Conservation (phyloP, 2,329 filamentous ascomycete genomes). For the Grosmannia serpens region DNA sequence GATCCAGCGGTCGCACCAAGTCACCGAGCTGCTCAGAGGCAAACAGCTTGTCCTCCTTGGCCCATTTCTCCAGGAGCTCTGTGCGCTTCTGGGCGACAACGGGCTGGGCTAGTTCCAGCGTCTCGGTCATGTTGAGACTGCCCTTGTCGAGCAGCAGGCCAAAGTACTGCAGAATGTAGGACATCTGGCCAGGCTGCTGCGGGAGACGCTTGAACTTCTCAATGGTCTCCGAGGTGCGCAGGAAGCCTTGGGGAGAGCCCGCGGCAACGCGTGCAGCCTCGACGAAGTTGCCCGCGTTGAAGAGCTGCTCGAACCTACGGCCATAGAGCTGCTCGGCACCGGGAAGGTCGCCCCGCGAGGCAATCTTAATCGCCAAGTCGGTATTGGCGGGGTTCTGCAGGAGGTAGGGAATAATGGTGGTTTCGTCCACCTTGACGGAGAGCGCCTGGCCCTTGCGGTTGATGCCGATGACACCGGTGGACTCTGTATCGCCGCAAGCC, state of each 20-base stretch:
- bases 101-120: slow-evolving; percentile 82
- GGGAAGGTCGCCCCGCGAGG: slow-evolving; percentile 83
- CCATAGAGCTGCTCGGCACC: slow-evolving; percentile 90
- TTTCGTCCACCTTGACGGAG: slow-evolving; percentile 86
- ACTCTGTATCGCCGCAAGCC: slow-evolving; percentile 72
- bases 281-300: slow-evolving; percentile 66
- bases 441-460: slow-evolving; percentile 97
- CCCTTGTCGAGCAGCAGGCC: slow-evolving; percentile 96
- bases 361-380: slow-evolving; percentile 88
- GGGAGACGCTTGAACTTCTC: slow-evolving; percentile 88
- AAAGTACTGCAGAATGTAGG: slow-evolving; percentile 93
- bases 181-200: slow-evolving; percentile 73
- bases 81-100: slow-evolving; percentile 91
- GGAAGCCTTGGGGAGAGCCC: slow-evolving; percentile 89
- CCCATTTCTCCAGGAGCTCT: slow-evolving; percentile 95
- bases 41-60: slow-evolving; percentile 89
- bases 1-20: slow-evolving; percentile 78
- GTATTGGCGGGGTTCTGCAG: slow-evolving; percentile 94
- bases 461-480: slow-evolving; percentile 81
- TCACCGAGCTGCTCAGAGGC: slow-evolving; percentile 96
- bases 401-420: slow-evolving; percentile 83
- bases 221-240: slow-evolving; percentile 89
- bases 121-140: slow-evolving; percentile 82
- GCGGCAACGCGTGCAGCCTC: slow-evolving; percentile 94
- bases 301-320: slow-evolving; percentile 82